Evolutionary conservation across 176 grass and related monocot species (phyloP).

Genomic region (Zoysia japonica): DNA sequence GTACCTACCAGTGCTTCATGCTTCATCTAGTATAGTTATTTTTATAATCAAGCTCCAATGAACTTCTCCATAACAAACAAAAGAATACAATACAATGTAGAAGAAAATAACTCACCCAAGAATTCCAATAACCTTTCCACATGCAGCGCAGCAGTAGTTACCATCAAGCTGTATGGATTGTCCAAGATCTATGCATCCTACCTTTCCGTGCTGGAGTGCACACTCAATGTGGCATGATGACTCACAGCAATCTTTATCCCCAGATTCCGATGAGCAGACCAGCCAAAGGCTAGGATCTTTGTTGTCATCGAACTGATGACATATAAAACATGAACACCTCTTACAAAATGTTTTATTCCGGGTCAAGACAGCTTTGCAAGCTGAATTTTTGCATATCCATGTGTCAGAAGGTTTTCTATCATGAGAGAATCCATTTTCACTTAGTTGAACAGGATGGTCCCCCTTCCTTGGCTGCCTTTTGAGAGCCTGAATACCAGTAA

Average conservation of each 20-base stretch:
- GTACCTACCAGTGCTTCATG: neutral
- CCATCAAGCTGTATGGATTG: constrained; percentile 84
- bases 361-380: constrained; percentile 83
- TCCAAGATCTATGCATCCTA: constrained; percentile 73
- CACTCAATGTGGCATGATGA: constrained; percentile 96
- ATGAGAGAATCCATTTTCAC: constrained; percentile 38
- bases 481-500: constrained; percentile 41
- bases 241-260: constrained; percentile 79
- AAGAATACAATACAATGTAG: constrained; percentile 24
- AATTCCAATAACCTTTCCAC: constrained; percentile 91
- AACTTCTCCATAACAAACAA: constrained; percentile 25
- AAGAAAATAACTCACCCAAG: constrained; percentile 78
- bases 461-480: constrained; percentile 59
- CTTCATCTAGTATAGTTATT: neutral
- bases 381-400: constrained; percentile 93
- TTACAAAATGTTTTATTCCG: constrained; percentile 84
- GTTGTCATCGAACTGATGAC: constrained; percentile 94
- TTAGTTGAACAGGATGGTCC: constrained; percentile 37
- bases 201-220: constrained; percentile 69
- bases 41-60: neutral
- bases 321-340: constrained; percentile 97
- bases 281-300: constrained; percentile 99
- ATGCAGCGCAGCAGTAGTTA: constrained; percentile 93
- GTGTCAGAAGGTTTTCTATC: constrained; percentile 44
- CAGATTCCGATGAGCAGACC: constrained; percentile 83